Evolutionary conservation across 1,284 basidiomycete species (phyloP).

Genomic region (Sphaerobolus stellatus): DNA sequence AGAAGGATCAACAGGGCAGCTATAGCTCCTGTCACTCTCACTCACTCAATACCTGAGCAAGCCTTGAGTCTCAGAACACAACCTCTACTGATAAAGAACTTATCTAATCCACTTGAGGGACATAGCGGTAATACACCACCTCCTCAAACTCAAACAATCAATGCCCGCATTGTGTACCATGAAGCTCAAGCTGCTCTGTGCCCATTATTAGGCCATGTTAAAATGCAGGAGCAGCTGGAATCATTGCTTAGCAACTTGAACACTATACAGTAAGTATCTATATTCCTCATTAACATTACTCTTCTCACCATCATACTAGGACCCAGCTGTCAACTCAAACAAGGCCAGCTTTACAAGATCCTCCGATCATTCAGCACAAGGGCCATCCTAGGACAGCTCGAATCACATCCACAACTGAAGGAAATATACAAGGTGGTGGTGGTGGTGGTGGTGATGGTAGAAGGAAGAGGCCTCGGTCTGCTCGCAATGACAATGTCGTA

Average conservation of each 20-base stretch:
- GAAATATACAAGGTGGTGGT: neutral
- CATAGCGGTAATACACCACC: neutral
- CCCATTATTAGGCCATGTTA: neutral
- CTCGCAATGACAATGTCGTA: too few relatives aligned
- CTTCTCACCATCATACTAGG: neutral
- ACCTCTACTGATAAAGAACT: neutral
- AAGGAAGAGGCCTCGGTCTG: too few relatives aligned
- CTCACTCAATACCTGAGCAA: neutral
- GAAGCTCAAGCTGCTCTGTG: conserved; percentile 1
- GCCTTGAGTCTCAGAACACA: neutral
- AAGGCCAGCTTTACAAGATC: conserved; percentile 6
- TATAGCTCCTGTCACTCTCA: neutral
- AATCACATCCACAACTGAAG: neutral
- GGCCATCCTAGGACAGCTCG: neutral
- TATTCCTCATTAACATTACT: neutral
- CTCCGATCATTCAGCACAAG: neutral
- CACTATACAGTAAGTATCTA: neutral
- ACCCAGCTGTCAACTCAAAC: neutral
- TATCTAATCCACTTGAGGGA: neutral
- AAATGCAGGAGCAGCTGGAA: conserved; percentile 5
- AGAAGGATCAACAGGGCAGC: neutral
- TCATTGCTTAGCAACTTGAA: neutral
- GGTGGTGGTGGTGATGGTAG: too few relatives aligned
- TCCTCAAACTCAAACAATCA: neutral
- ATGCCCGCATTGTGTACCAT: neutral